Evolutionary conservation across 148 eudicot species (phyloP).

Genomic region (Camellia japonica): DNA sequence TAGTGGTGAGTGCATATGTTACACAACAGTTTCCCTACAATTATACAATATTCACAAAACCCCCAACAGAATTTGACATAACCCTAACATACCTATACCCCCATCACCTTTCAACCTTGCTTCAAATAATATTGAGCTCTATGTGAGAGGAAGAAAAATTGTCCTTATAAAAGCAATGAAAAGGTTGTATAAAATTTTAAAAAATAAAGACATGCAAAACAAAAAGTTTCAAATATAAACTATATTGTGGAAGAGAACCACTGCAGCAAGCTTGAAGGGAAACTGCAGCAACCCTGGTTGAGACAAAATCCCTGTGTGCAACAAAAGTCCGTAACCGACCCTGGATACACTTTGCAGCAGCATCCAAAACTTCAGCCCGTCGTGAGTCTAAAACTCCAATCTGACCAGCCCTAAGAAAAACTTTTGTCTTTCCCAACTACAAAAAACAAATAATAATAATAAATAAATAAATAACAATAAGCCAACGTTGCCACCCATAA

Average conservation of each 20-base stretch:
- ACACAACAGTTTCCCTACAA: no score
- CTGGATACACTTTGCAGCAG: constrained; percentile 81
- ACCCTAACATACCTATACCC: background rate
- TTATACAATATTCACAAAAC: background rate
- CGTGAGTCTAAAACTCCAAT: constrained; percentile 82
- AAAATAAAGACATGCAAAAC: background rate
- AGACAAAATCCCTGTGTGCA: constrained; percentile 65
- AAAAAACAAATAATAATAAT: no score
- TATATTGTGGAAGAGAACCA: constrained; percentile 40
- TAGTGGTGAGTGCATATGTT: no score
- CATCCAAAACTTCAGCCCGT: constrained; percentile 85
- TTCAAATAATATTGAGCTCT: background rate
- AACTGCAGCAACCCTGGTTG: constrained; percentile 58
- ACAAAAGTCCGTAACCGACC: constrained; percentile 63
- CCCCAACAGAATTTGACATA: background rate
- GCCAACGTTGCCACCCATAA: no score
- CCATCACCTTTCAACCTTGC: background rate
- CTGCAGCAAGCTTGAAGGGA: constrained; percentile 84
- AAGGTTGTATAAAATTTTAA: background rate
- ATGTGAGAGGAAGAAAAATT: background rate
- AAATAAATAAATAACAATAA: no score
- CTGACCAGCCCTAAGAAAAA: constrained; percentile 96
- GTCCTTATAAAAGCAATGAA: no score
- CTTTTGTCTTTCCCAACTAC: constrained; percentile 92
- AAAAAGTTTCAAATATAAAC: constrained; percentile 1